Evolutionary conservation across 768 basidiomycete genomes (phyloP), one percentile per base, ranked within the genome.

Genomic region (Ramaria sp.): DNA sequence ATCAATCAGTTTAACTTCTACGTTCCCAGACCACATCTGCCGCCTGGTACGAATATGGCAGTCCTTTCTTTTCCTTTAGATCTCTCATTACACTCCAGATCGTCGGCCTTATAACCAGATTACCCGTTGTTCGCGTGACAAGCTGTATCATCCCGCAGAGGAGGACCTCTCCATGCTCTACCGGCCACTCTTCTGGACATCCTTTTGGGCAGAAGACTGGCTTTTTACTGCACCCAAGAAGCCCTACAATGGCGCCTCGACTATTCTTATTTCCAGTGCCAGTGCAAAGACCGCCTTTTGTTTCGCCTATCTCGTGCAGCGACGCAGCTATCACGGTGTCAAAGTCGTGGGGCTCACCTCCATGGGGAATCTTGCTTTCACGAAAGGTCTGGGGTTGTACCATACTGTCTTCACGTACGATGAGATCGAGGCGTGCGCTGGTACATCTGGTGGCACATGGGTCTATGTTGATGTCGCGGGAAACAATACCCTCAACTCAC

Each of bases 181-280:
- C 60, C 76, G 83, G 0, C 83, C 85, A 0, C 71, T 86, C 15
- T 86, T 85, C 66, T 86, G 84, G 84, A 86, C 84, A 0, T 76
- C 85, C 1, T 86, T 78, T 60, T 86, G 84, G 84, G 83, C 76
- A 60, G 82, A 86, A 65, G 85, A 86, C 63, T 86, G 82, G 82
- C 64, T 86, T 6, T 68, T 75, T 56, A 69, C 73, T 5, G 72
- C 76, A 2, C 62, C 65, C 22, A 12, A 43, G 42, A 43, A 12
- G 22, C 27, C 48, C 9, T 86, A 84, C 64, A 73, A 76, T 9
- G 75, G 71, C 0, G 77, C 72, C 6, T 75, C 75, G 4, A 70
- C 70, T 2, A 69, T 86, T 58, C 70, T 86, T 48, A 76, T 86
- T 39, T 84, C 84, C 1, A 84, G 83, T 42, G 85, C 84, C 0